Conservation (phyloP, 2,329 filamentous ascomycete genomes). For the Aspergillus glaucus region DNA sequence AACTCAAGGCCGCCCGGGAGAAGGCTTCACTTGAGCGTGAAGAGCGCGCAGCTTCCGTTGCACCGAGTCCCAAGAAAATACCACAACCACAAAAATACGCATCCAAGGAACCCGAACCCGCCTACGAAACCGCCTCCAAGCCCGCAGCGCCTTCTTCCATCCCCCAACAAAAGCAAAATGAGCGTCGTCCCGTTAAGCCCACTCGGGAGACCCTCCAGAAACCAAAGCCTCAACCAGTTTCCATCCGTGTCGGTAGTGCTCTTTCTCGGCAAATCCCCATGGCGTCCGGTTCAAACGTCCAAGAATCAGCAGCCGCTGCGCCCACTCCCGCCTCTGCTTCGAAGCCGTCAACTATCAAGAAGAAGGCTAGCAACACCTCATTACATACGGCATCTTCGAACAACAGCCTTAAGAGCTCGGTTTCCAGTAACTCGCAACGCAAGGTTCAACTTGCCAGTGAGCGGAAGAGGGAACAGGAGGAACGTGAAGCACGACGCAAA, state of each 20-base stretch:
- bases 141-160: constrained; percentile 14
- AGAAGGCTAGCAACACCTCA: constrained; percentile 63
- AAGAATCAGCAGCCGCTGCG: constrained; percentile 47
- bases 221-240: constrained; percentile 42
- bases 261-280: constrained; percentile 40
- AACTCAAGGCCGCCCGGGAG: constrained; percentile 27
- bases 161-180: constrained; percentile 27
- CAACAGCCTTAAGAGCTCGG: constrained; percentile 58
- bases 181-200: constrained; percentile 39
- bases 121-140: constrained; percentile 22
- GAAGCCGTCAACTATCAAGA: constrained; percentile 45
- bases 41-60: constrained; percentile 17
- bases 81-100: constrained; percentile 22
- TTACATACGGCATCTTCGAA: constrained; percentile 50
- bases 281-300: constrained; percentile 48
- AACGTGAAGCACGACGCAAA: constrained; percentile 70
- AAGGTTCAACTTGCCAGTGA: constrained; percentile 70
- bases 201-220: constrained; percentile 39
- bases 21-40: constrained; percentile 28
- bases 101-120: constrained; percentile 26
- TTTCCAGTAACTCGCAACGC: constrained; percentile 55
- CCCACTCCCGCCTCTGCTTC: constrained; percentile 41
- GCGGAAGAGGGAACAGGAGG: constrained; percentile 78
- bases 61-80: constrained; percentile 20
- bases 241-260: constrained; percentile 44